Evolutionary conservation across 148 eudicot species (phyloP), one percentile per base, ranked within the genome.

Genomic region (Cornus florida): DNA sequence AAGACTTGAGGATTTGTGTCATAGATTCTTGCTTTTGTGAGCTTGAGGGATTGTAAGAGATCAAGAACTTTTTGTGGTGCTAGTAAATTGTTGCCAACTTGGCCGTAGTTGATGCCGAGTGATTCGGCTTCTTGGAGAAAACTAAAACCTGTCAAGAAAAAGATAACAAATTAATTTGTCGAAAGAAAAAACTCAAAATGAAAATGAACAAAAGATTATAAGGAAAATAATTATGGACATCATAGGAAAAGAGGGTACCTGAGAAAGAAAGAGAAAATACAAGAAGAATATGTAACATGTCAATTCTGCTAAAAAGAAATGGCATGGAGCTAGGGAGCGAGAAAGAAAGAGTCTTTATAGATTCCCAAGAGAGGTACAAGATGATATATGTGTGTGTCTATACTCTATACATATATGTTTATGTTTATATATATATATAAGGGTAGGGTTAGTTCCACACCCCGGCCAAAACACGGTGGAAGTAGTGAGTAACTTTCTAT

Each of bases 51-150:
- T 28, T 77, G 78, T 28, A 94, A 64, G 13, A 94, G 86, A 10
- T 78, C 66, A 0, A 84, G 80, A 31, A 90, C 96, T 75, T 83
- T 79, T 3, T 83, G 85, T 0, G 95, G 98, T 28, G 89, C 87
- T 8, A 93, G 98, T 38, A 94, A 81, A 76, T 94, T 90, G 86
- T 89, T 87, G 11, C 76, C 98, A 0, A 94, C 82, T 75, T 92
- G 94, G 6, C 98, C 98, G 46, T 94, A 94, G 75, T 94, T 94
- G 73, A 94, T 89, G 38, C 98, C 98, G 0, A 94, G 64, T 1
- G 92, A 89, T 28, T 84, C 76, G 2, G 82, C 88, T 38, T 50
- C 76, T 76, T 11, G 67, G 10, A 83, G 35, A 48, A 80, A 43
- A 48, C 53, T 68, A 16, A 76, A 62, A 20, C 23, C 66, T 50